Conservation (phyloP, 2,329 filamentous ascomycete species). For the Diaporthe citrichinensis region DNA sequence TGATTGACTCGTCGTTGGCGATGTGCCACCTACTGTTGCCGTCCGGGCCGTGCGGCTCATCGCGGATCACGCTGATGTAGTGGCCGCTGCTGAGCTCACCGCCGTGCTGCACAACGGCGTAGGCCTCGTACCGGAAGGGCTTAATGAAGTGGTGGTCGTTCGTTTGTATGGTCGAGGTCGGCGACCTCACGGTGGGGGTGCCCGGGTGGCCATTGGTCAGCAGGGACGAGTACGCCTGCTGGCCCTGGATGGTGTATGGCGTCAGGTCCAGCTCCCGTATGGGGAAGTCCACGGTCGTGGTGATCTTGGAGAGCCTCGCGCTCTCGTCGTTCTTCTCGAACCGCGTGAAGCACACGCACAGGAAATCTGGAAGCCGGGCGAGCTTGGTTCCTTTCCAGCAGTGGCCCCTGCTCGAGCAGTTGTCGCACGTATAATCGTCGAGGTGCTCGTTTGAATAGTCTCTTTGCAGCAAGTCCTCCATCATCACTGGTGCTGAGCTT, state of each 20-base stretch:
- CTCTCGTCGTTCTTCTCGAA: conserved; percentile 53
- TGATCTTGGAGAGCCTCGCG: conserved; percentile 71
- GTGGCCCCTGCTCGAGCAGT: conserved; percentile 77
- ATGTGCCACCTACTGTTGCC: conserved; percentile 62
- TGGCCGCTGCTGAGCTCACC: conserved; percentile 79
- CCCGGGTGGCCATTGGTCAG: conserved; percentile 4
- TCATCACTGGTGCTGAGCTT: conserved; percentile 49
- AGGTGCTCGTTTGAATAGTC: conserved; percentile 79
- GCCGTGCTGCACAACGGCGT: conserved; percentile 88
- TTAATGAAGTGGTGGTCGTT: conserved; percentile 59
- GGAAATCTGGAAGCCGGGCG: conserved; percentile 82
- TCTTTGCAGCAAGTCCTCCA: conserved; percentile 76
- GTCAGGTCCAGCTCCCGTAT: conserved; percentile 75
- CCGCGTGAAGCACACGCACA: conserved; percentile 83
- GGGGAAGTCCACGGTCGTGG: conserved; percentile 81
- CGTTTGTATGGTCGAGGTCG: conserved; percentile 45
- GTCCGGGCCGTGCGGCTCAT: conserved; percentile 53
- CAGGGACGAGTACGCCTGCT: conserved; percentile 46
- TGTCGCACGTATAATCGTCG: conserved; percentile 79
- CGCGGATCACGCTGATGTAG: conserved; percentile 80
- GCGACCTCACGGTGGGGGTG: conserved; percentile 43
- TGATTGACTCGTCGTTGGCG: conserved; percentile 63
- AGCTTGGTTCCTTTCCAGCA: conserved; percentile 81
- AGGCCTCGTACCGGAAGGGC: conserved; percentile 86
- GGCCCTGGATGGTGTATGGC: conserved; percentile 56